A percentile compares a stretch with the other conserved stretches of the same genome.
phyloP scores from a whole-genome alignment of 768 basidiomycete genomes.

The Psilocybe cubensis region DNA sequence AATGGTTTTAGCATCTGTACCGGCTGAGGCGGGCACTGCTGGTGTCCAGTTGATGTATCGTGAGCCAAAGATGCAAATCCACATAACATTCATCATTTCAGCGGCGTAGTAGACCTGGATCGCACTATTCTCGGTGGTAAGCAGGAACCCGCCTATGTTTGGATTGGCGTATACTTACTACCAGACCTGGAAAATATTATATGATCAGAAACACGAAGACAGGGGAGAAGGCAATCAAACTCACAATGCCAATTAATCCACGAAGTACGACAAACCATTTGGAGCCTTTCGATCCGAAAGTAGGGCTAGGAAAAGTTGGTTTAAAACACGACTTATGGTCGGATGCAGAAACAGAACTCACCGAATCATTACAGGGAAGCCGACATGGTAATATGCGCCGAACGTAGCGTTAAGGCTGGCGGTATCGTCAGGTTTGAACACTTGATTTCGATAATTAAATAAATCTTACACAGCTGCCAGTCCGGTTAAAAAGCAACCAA shows the following conservation, averaged over 20 bases:
- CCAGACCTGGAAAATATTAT: constrained; percentile 6
- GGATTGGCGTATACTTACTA: constrained; percentile 10
- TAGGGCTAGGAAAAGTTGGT: constrained; percentile 4
- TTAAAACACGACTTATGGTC: too few species aligned
- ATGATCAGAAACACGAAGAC: neutral
- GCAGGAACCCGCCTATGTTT: too few species aligned
- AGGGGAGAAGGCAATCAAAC: neutral
- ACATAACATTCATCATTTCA: constrained; percentile 16
- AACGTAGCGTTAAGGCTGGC: constrained; percentile 17
- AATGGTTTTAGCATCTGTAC: constrained; percentile 19
- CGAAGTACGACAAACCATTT: constrained; percentile 16
- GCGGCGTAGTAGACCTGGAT: constrained; percentile 17
- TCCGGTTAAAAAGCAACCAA: constrained; percentile 12
- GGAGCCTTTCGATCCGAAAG: constrained; percentile 15
- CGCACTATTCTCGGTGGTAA: neutral
- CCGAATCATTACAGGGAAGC: constrained; percentile 21
- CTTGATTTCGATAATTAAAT: neutral
- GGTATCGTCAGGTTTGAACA: neutral
- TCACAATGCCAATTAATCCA: constrained; percentile 16
- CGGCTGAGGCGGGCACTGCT: constrained; percentile 10
- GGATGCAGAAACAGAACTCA: neutral
- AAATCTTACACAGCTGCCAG: constrained; percentile 13
- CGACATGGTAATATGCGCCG: constrained; percentile 18
- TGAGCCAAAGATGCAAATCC: constrained; percentile 12
- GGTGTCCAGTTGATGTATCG: constrained; percentile 15